A percentile compares a stretch with the other conserved stretches of the same genome.
Conservation (phyloP, 108 stramenopile species). For the Craspedostauros australis region DNA sequence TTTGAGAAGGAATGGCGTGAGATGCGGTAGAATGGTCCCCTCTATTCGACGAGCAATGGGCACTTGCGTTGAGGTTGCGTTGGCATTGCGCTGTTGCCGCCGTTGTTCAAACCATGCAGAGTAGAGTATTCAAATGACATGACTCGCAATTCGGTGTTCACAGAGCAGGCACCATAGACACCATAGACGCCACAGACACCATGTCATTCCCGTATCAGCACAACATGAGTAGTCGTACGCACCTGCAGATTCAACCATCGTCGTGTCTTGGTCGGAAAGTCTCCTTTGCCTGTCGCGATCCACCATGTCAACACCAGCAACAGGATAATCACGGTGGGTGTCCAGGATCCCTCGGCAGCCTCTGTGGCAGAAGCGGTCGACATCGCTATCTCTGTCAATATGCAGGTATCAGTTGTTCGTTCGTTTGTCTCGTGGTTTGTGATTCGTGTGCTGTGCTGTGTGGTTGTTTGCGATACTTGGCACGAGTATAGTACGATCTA, state of each 20-base stretch:
- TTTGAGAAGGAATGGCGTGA: too few species aligned
- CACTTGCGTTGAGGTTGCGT: too few species aligned
- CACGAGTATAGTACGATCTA: too few species aligned
- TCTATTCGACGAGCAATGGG: background rate
- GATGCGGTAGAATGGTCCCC: conserved; percentile 25
- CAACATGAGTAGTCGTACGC: conserved; percentile 1
- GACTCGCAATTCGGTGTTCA: background rate
- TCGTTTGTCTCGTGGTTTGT: too few species aligned
- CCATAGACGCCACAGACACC: background rate
- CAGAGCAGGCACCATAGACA: background rate
- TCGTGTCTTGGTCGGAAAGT: conserved; percentile 15
- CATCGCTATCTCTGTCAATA: too few species aligned
- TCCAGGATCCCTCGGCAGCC: conserved; percentile 37
- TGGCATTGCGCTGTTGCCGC: too few species aligned
- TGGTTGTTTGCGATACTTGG: too few species aligned
- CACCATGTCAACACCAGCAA: conserved; percentile 17
- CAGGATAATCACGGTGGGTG: conserved; percentile 9
- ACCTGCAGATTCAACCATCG: conserved; percentile 36
- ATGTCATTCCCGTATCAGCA: background rate
- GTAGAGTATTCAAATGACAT: too few species aligned
- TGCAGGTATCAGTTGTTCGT: too few species aligned
- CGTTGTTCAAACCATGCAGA: too few species aligned
- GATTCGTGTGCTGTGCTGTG: too few species aligned
- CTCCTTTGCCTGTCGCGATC: conserved; percentile 13
- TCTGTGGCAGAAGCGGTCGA: too few species aligned